These are phyloP conservation scores for Colletotrichum sp. DNA, from an alignment of 2,329 filamentous ascomycete genomes.

Conservation along the genomic window DNA sequence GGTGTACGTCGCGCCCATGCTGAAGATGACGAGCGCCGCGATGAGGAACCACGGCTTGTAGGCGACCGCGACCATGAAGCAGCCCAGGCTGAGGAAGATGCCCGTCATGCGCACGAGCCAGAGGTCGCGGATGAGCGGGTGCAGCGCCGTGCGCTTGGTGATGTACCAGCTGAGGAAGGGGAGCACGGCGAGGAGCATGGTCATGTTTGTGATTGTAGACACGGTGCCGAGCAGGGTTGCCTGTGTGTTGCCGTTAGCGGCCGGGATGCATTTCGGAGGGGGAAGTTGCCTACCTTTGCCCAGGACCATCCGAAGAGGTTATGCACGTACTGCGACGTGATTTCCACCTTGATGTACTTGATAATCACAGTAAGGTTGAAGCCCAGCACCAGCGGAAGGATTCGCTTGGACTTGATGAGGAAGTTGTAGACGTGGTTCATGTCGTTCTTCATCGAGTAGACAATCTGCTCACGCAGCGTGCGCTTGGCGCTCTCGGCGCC, in stretches of 20 bases:
- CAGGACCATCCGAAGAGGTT: constrained; percentile 55
- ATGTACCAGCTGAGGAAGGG: constrained; percentile 38
- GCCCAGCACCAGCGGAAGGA: constrained; percentile 43
- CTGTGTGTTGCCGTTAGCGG: constrained; percentile 21
- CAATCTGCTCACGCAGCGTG: constrained; percentile 10
- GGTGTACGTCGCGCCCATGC: constrained; percentile 48
- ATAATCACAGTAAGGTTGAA: constrained; percentile 35
- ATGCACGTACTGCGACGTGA: constrained; percentile 57
- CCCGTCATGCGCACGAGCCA: constrained; percentile 40
- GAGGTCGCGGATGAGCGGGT: constrained; percentile 43
- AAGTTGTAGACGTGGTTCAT: constrained; percentile 43
- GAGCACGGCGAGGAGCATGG: constrained; percentile 42
- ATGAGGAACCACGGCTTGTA: constrained; percentile 38
- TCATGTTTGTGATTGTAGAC: constrained; percentile 39
- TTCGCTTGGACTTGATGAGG: constrained; percentile 40
- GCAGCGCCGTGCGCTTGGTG: constrained; percentile 31
- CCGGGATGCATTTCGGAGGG: neutral
- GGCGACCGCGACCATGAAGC: constrained; percentile 42
- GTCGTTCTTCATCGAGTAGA: constrained; percentile 30
- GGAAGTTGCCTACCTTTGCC: constrained; percentile 37
- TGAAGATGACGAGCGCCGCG: constrained; percentile 47
- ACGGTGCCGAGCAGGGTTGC: constrained; percentile 48
- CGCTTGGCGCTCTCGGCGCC: neutral
- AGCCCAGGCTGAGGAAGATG: constrained; percentile 34
- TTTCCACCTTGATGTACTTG: constrained; percentile 34